Evolutionary conservation across 768 basidiomycete species (phyloP).

Genomic region (Naganishia vaughanmartiniae): DNA sequence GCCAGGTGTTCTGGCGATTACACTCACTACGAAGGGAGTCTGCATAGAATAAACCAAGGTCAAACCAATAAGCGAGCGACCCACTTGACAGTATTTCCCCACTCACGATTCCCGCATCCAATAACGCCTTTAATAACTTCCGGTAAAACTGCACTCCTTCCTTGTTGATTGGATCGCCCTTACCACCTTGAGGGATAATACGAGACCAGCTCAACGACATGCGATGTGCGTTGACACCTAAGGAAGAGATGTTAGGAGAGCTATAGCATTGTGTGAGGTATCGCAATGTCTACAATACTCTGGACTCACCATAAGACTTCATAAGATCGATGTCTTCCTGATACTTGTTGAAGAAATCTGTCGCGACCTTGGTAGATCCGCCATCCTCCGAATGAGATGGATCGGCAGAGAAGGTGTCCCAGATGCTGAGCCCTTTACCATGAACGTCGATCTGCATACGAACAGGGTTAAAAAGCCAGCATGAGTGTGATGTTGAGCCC

Average conservation of each 20-base stretch:
- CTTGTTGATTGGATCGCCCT: conserved; percentile 36
- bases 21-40: conserved; percentile 34
- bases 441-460: conserved; percentile 27
- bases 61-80: not conserved
- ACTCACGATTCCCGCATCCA: conserved; percentile 27
- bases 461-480: not conserved
- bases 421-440: conserved; percentile 36
- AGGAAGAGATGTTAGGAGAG: too few species aligned
- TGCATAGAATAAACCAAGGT: conserved; percentile 25
- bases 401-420: conserved; percentile 25
- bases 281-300: too few species aligned
- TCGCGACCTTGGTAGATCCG: conserved; percentile 37
- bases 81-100: not conserved
- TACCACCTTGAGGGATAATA: conserved; percentile 37
- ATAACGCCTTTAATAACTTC: conserved; percentile 29
- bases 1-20: not conserved
- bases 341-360: conserved; percentile 39
- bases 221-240: conserved; percentile 35
- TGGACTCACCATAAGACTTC: conserved; percentile 36
- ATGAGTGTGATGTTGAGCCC: not conserved
- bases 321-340: conserved; percentile 41
- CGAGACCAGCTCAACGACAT: conserved; percentile 42
- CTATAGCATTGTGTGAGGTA: too few species aligned
- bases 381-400: conserved; percentile 27
- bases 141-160: conserved; percentile 39